Conservation (phyloP, 2,329 filamentous ascomycete species). For the Fusarium paranaense region DNA sequence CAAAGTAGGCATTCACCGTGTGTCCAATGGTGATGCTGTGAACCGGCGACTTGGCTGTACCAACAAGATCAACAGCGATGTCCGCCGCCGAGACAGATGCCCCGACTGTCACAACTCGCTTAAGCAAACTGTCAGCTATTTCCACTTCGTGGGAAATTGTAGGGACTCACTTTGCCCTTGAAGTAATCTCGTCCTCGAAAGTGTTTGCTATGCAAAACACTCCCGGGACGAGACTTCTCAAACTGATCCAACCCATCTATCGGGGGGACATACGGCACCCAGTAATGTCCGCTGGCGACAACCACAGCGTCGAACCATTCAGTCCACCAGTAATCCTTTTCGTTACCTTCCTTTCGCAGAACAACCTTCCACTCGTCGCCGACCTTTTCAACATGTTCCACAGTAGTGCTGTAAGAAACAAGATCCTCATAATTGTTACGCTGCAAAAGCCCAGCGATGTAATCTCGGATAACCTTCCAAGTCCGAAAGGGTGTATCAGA, state of each 20-base stretch:
- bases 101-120: conserved; percentile 72
- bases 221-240: conserved; percentile 58
- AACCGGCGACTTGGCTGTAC: conserved; percentile 59
- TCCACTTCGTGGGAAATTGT: not conserved
- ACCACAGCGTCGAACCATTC: conserved; percentile 72
- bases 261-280: conserved; percentile 66
- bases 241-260: conserved; percentile 62
- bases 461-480: conserved; percentile 67
- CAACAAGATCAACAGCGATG: conserved; percentile 65
- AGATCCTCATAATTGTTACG: conserved; percentile 65
- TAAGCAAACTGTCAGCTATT: not conserved
- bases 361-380: conserved; percentile 64
- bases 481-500: conserved; percentile 70
- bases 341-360: conserved; percentile 52
- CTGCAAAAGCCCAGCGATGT: conserved; percentile 63
- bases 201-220: conserved; percentile 67
- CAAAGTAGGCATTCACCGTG: conserved; percentile 65
- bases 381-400: conserved; percentile 67
- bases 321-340: conserved; percentile 69
- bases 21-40: conserved; percentile 64
- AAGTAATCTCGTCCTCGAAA: conserved; percentile 61
- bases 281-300: conserved; percentile 71
- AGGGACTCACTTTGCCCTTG: conserved; percentile 54
- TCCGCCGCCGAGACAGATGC: conserved; percentile 74
- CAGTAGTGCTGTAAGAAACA: conserved; percentile 68